Base-by-base conservation (phyloP, 2,329 filamentous ascomycete species). In the Talaromyces sp. region DNA sequence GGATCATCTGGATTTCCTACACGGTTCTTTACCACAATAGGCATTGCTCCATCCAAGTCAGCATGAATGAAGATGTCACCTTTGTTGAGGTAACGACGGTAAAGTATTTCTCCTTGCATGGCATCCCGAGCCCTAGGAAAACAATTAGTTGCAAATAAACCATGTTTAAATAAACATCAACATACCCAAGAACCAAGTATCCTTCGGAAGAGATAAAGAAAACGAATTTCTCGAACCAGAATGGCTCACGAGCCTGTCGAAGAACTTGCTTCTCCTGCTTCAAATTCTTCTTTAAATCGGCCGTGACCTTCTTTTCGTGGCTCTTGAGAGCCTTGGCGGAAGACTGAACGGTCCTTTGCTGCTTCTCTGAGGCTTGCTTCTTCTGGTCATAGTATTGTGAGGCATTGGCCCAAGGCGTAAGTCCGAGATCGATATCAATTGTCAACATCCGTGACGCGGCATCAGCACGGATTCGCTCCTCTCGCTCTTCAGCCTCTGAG, bases 191-290 rank as follows among this genome's bases (percentile, higher is more conserved):
- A 0, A 97, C 89, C 5, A 99, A 81, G 69, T 97, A 97, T 4
- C 93, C 92, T 67, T 99, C 94, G 0, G 91, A 95, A 0, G 92
- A 97, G 62, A 97, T 84, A 75, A 99, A 99, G 82, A 91, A 97
- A 24, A 86, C 79, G 65, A 96, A 99, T 73, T 99, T 99, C 67
- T 99, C 94, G 62, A 97, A 99, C 94, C 94, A 99, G 65, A 92
- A 83, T 60, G 87, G 88, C 65, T 86, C 88, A 51, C 94, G 84
- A 8, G 96, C 87, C 0, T 89, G 91, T 41, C 92, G 86, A 9
- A 97, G 76, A 2, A 95, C 78, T 17, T 91, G 87, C 70, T 96
- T 97, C 73, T 97, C 94, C 67, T 94, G 88, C 75, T 96, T 96
- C 51, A 97, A 73, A 0, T 86, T 88, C 65, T 91, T 93, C 74